Evolutionary conservation across 2,329 filamentous ascomycete genomes (phyloP), one percentile per base, ranked within the genome.

Genomic region (Colletotrichum euphorbiae): DNA sequence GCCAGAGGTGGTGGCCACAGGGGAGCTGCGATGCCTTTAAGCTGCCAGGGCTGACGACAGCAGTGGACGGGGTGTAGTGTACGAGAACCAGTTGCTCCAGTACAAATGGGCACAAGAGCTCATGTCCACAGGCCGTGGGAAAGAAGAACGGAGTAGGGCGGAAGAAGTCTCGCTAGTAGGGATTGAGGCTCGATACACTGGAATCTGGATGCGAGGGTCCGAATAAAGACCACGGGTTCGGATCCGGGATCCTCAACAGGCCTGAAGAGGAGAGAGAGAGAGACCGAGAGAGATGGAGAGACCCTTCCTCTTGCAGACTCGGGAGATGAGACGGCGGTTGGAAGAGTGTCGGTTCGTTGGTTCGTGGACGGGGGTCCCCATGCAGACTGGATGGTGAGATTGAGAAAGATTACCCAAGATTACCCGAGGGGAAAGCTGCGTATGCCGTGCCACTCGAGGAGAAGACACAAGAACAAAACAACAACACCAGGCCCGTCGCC

Each of bases 111-210:
- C 33, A 59, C 65, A 43, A 45, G 28, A 33, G 28, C 31, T 63
- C 54, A 62, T 51, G 58, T 59, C 65, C n/a, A n/a, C n/a, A n/a
- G n/a, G n/a, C n/a, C 33, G 61, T 65, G 61, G 54, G 65, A n/a
- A 36, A 33, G 54, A 38, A 36, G 36, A 24, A 58, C 52, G 52
- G 59, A 57, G 52, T 46, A 51, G 59, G 59, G 64, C 59, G 56
- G 58, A 46, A 50, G 40, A 55, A 57, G 50, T 21, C n/a, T 65
- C 54, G 59, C 64, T 55, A 52, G 51, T 45, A 28, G 60, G 65
- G 52, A 54, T 52, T 28, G 45, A 40, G 45, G 36, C 19, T 58
- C 52, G 45, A 52, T 64, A 19, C 15, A 50, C 21, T 52, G 51
- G n/a, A n/a, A n/a, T n/a, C n/a, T n/a, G n/a, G 51, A 36, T 17